Evolutionary conservation across 2,329 filamentous ascomycete species (phyloP).

Genomic region (Neonectria sp.): DNA sequence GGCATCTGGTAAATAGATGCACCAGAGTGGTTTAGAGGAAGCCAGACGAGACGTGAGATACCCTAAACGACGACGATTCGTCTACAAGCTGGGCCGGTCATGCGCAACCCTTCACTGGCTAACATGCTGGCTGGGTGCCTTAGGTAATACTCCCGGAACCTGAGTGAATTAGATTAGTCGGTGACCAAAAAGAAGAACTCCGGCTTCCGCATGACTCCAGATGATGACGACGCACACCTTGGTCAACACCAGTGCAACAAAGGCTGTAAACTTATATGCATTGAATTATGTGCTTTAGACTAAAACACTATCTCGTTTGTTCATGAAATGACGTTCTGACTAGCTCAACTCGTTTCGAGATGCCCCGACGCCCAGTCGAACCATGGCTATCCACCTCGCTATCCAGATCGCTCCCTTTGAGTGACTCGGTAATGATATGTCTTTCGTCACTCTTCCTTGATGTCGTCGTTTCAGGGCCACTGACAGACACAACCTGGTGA

Average conservation of each 20-base stretch:
- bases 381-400: conserved; percentile 17
- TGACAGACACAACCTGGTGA: conserved; percentile 22
- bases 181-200: too few species aligned
- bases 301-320: not conserved
- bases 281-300: not conserved
- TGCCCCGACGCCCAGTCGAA: conserved; percentile 6
- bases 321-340: conserved; percentile 13
- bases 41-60: too few species aligned
- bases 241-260: not conserved
- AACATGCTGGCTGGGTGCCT: too few species aligned
- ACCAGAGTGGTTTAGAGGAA: too few species aligned
- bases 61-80: too few species aligned
- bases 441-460: conserved; percentile 22
- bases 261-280: not conserved
- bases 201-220: not conserved
- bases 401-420: conserved; percentile 20
- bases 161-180: too few species aligned
- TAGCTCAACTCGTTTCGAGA: conserved; percentile 19
- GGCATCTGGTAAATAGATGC: too few species aligned
- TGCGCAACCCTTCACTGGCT: too few species aligned
- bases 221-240: fast-evolving
- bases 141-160: too few species aligned
- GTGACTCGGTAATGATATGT: conserved; percentile 21
- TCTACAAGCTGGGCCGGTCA: too few species aligned
- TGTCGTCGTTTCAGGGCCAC: conserved; percentile 5